Percentiles rank a stretch among this genome's conserved stretches.
Conservation (phyloP, 129 eudicot species). For the Flaveria sonorensis region DNA sequence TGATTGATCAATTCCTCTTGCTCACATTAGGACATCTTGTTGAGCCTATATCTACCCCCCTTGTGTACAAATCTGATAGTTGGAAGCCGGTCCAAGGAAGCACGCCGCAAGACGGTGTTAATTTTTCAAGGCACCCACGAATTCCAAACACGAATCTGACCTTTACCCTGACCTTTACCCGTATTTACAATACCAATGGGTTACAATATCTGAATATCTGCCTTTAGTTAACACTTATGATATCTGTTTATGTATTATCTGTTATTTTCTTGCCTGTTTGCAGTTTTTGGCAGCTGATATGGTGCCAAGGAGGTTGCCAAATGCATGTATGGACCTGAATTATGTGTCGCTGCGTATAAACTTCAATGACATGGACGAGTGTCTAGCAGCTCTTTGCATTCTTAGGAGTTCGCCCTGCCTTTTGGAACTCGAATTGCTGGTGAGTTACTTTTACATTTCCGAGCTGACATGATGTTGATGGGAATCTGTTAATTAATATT, state of each 20-base stretch:
- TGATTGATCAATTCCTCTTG: too few species aligned
- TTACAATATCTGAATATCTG: neutral
- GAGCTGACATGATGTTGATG: neutral
- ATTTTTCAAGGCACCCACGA: neutral
- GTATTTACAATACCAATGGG: neutral
- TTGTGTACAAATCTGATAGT: too few species aligned
- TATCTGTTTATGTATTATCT: constrained; percentile 5
- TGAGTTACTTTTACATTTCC: constrained; percentile 39
- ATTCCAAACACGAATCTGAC: neutral
- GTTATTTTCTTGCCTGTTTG: constrained; percentile 14
- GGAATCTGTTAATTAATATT: neutral
- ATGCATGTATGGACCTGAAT: constrained; percentile 63
- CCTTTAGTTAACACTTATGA: neutral
- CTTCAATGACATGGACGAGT: constrained; percentile 68
- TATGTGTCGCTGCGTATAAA: constrained; percentile 74
- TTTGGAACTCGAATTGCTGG: constrained; percentile 80
- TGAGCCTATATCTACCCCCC: too few species aligned
- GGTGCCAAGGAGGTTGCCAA: constrained; percentile 71
- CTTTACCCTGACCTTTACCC: neutral
- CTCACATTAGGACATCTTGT: too few species aligned
- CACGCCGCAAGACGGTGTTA: neutral
- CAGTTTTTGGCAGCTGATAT: constrained; percentile 78
- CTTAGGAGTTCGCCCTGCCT: constrained; percentile 90
- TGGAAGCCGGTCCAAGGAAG: too few species aligned
- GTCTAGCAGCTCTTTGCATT: constrained; percentile 79